A percentile compares a stretch with the other conserved stretches of the same genome.
These are phyloP conservation scores for Fusarium pseudocircinatum DNA, from an alignment of 2,329 filamentous ascomycete species.

Conservation along the genomic window DNA sequence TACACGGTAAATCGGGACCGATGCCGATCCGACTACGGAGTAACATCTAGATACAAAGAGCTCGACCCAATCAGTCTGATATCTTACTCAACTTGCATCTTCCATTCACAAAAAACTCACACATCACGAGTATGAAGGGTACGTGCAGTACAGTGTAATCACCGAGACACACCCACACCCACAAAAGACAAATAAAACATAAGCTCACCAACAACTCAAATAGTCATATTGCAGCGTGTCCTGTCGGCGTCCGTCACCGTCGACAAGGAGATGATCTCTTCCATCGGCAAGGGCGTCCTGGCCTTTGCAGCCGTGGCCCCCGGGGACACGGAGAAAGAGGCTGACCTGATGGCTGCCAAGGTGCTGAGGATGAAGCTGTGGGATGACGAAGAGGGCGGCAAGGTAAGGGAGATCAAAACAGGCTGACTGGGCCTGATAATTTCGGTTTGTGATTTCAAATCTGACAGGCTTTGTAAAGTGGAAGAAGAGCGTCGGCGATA, in stretches of 20 bases:
- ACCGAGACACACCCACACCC: not conserved
- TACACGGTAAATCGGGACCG: constrained; percentile 23
- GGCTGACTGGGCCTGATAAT: not conserved
- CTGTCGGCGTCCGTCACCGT: constrained; percentile 96
- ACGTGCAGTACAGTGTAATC: constrained; percentile 13
- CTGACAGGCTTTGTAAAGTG: constrained; percentile 69
- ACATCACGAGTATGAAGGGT: constrained; percentile 37
- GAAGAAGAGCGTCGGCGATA: constrained; percentile 90
- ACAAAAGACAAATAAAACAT: not conserved
- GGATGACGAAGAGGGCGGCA: constrained; percentile 80
- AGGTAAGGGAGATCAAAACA: constrained; percentile 56
- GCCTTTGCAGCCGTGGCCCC: constrained; percentile 93
- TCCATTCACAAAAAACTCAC: not conserved
- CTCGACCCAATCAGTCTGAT: constrained; percentile 8
- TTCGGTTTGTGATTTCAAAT: constrained; percentile 1
- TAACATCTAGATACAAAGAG: constrained; percentile 12
- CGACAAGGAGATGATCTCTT: constrained; percentile 87
- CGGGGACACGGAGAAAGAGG: constrained; percentile 89
- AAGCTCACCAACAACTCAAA: constrained; percentile 16
- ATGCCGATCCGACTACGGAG: constrained; percentile 33
- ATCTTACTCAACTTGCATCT: not conserved
- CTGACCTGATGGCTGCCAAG: constrained; percentile 83
- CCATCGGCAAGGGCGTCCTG: constrained; percentile 88
- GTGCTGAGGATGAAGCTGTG: constrained; percentile 91
- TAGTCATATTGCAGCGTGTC: constrained; percentile 92